Evolutionary conservation across 495 filamentous ascomycete species (phyloP).

Genomic region (Penicillium atrosanguineum): DNA sequence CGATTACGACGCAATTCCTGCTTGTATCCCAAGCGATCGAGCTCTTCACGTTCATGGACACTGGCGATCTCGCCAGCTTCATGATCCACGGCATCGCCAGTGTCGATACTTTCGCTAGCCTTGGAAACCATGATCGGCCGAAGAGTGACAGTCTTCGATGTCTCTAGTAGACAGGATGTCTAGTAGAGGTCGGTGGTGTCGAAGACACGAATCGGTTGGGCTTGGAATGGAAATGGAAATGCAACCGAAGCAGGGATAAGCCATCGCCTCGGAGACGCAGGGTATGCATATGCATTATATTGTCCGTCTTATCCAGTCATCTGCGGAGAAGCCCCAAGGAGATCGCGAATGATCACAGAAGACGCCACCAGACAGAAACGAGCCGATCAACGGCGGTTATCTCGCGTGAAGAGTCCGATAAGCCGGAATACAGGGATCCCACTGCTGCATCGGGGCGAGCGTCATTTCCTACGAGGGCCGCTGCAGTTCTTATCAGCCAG

Average conservation of each 20-base stretch:
- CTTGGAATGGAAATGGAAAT: neutral
- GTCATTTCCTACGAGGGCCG: no score
- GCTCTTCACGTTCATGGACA: conserved; percentile 18
- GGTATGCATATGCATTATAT: neutral
- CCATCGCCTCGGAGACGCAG: neutral
- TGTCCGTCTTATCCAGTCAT: neutral
- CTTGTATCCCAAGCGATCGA: conserved; percentile 38
- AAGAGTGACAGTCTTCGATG: neutral
- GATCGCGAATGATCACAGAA: neutral
- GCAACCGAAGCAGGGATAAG: neutral
- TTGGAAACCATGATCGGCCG: neutral
- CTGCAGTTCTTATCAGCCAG: no score
- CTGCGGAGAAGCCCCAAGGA: neutral
- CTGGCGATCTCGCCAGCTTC: conserved; percentile 17
- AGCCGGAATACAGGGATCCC: neutral
- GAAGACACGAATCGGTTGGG: neutral
- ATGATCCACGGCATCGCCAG: conserved; percentile 4
- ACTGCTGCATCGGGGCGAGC: no score
- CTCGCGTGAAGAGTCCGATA: neutral
- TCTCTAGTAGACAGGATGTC: neutral
- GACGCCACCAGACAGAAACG: neutral
- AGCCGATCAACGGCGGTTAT: neutral
- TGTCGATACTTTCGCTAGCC: conserved; percentile 2
- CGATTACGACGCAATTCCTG: conserved; percentile 40
- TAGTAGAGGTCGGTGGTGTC: neutral